Evolutionary conservation across 352 stramenopile genomes (phyloP).

Genomic region (Phytophthora rubi): DNA sequence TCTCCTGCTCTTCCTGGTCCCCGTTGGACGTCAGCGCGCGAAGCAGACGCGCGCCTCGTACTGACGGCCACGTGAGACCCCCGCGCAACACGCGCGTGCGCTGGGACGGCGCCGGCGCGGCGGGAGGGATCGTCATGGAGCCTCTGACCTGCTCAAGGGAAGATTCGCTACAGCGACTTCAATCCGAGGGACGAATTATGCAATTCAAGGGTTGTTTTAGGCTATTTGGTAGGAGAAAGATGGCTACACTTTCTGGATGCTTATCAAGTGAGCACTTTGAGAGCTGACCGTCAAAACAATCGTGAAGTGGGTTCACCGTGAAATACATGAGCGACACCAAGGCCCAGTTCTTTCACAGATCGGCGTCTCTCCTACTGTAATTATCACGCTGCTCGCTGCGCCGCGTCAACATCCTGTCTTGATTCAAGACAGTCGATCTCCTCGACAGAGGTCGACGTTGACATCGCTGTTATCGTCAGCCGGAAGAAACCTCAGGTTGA

Average conservation of each 20-base stretch:
- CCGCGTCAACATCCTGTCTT: too few relatives aligned
- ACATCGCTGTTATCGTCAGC: too few relatives aligned
- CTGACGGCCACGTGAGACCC: constrained; percentile 55
- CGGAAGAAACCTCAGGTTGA: too few relatives aligned
- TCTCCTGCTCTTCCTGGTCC: constrained; percentile 4
- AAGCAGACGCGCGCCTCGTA: constrained; percentile 51
- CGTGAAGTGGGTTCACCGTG: too few relatives aligned
- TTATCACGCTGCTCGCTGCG: too few relatives aligned
- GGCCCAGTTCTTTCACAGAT: too few relatives aligned
- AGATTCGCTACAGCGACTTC: constrained; percentile 16
- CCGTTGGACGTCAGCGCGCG: constrained; percentile 20
- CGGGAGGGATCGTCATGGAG: constrained; percentile 7
- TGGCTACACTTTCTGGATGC: neutral
- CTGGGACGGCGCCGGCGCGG: neutral
- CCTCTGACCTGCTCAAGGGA: neutral
- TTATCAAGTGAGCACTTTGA: too few relatives aligned
- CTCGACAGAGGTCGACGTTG: too few relatives aligned
- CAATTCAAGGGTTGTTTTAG: neutral
- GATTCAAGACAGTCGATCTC: too few relatives aligned
- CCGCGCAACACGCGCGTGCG: constrained; percentile 30
- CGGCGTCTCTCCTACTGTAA: too few relatives aligned
- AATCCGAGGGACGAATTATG: constrained; percentile 12
- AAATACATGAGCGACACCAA: too few relatives aligned
- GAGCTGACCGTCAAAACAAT: too few relatives aligned
- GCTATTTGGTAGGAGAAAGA: neutral